Base-by-base conservation (phyloP, 2,329 filamentous ascomycete species). In the Aspergillus awamori region DNA sequence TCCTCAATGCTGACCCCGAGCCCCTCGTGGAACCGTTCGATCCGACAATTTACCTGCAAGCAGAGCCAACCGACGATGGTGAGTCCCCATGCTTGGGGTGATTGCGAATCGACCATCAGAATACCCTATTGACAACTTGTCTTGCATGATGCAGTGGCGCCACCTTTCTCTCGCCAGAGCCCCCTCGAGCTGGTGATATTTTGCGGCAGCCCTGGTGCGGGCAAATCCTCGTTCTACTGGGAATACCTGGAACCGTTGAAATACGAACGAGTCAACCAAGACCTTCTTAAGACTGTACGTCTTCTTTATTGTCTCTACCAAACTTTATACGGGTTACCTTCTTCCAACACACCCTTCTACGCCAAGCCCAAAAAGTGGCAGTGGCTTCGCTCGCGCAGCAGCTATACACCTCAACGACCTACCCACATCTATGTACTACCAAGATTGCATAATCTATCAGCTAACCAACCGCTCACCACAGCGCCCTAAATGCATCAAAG, bases 171-270 rank as follows among this genome's bases (percentile, higher is more conserved):
- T 51, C 92, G 88, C 77, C 84, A 82, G 55, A 86, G 89, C 69
- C 75, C 84, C 5, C 76, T 87, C 65, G 93, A 97, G 58, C 80
- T 98, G 13, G 86, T 98, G 24, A 77, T 98, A 7, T 92, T 96
- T 74, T 94, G 91, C 71, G 95, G 95, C 1, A 92, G 91, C 52
- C 95, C 95, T 0, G 93, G 91, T 1, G 87, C 92, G 2, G 95
- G 95, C 17, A 98, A 99, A 77, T 96, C 92, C 41, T 94, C 92
- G 0, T 97, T 95, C 71, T 97, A 89, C 78, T 92, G 89, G 87
- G 87, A 84, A 63, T 80, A 90, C 65, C 80, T 98, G 38, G 83
- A 93, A 72, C 90, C 90, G 24, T 78, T 95, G 28, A 90, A 88
- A 3, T 98, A 96, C 73, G 85, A 87, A 72, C 86, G 95, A 52